Base-by-base conservation (phyloP, 192 early-diverging fungal genomes). In the Diversispora epigaea region DNA sequence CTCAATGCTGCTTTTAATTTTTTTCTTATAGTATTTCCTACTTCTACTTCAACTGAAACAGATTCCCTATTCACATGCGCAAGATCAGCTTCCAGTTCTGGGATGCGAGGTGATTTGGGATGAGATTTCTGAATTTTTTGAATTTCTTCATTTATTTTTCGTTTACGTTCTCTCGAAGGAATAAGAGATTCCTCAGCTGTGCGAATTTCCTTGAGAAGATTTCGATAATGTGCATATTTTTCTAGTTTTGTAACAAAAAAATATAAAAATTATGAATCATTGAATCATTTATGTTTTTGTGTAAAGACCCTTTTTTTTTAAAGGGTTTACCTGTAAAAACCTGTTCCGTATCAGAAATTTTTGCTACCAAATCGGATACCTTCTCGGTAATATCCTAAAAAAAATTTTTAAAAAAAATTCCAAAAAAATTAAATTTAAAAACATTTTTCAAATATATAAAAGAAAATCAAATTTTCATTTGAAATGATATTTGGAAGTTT, bases 1-100 rank as follows among this genome's bases (percentile, higher is more conserved):
- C 71, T 70, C 52, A 80, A 77, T 6, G 82, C 79, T 6, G 79
- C 77, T 32, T 77, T 83, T 56, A 83, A 60, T 11, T 73, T 77
- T 15, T 65, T 50, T 39, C 82, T 71, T 56, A 75, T 79, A 65
- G 76, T 62, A 61, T 83, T 79, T 63, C 78, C 80, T 55, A 80
- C 65, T 22, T 83, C 82, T 55, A 75, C 46, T 71, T 80, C 79
- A 52, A 78, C 76, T 3, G 15, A 15, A 22, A 76, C 14, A 11
- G 75, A 50, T 11, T 83, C 82, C 10, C 65, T 68, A 39, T 78
- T 77, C 0, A 83, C 79, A 44, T 71, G 61, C 17, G 75, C 75
- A 11, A 83, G 61, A 61, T 69, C 64, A 9, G 41, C 73, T 57
- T 83, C 77, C 6, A 83, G 64, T 55, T 83, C 82, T 25, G 41